These are phyloP conservation scores for Fusarium ramigenum DNA, from an alignment of 2,329 filamentous ascomycete species.

Conservation along the genomic window DNA sequence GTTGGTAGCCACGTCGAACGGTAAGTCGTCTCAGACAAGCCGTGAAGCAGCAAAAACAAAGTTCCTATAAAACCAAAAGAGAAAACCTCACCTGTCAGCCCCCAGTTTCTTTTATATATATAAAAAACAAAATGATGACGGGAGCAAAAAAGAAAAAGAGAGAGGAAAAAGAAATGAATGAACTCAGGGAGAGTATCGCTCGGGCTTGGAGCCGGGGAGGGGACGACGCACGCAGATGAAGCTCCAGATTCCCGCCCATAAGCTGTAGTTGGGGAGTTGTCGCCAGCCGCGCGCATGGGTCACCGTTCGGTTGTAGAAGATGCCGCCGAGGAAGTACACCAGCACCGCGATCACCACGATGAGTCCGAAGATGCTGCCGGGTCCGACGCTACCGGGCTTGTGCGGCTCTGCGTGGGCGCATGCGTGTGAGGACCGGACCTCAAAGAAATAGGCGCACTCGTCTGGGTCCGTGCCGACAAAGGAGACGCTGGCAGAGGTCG, in stretches of 20 bases:
- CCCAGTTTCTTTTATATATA: constrained; percentile 12
- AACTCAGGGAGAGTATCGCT: constrained; percentile 44
- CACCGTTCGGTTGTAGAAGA: constrained; percentile 95
- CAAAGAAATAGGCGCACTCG: constrained; percentile 95
- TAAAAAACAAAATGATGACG: neutral
- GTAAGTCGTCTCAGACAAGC: constrained; percentile 75
- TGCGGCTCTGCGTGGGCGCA: constrained; percentile 75
- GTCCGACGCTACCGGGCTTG: constrained; percentile 75
- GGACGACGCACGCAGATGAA: constrained; percentile 74
- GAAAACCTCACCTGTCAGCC: constrained; percentile 39
- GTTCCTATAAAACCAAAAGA: constrained; percentile 57
- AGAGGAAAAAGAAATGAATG: neutral
- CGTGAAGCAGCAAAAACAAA: constrained; percentile 74
- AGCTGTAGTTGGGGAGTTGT: constrained; percentile 91
- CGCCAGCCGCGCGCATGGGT: constrained; percentile 95
- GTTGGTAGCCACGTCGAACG: constrained; percentile 71
- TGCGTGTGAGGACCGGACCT: constrained; percentile 85
- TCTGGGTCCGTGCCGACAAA: constrained; percentile 88
- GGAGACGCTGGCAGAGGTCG: constrained; percentile 74
- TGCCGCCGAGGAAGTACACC: constrained; percentile 90
- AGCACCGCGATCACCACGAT: constrained; percentile 81
- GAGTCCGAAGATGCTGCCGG: constrained; percentile 85
- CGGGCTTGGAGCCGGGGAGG: constrained; percentile 42
- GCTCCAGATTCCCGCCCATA: constrained; percentile 88
- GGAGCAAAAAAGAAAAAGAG: neutral